Percentiles rank a stretch among this genome's conserved stretches.
phyloP scores from a whole-genome alignment of 2,329 filamentous ascomycete species.

The Colletotrichum neosansevieriae region DNA sequence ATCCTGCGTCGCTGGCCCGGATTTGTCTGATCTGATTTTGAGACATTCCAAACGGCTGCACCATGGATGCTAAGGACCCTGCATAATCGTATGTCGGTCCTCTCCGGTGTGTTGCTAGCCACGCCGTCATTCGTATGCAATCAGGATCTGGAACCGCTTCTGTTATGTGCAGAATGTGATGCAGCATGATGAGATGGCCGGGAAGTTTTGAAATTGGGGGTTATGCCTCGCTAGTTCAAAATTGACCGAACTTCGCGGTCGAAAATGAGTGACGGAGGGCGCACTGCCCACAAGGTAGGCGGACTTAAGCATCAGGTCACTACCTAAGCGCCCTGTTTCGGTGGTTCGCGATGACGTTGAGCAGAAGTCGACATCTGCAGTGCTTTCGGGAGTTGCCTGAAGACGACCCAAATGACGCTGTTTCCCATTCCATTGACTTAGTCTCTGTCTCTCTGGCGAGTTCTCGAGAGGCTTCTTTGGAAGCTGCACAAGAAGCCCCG shows the following conservation, averaged over 20 bases:
- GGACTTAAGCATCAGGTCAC: background rate
- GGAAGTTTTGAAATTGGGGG: conserved; percentile 5
- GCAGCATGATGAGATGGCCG: background rate
- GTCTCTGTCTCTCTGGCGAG: too few species aligned
- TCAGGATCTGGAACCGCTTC: background rate
- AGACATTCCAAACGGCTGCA: conserved; percentile 1
- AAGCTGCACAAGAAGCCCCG: too few species aligned
- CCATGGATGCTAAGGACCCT: background rate
- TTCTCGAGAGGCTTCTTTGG: too few species aligned
- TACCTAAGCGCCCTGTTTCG: too few species aligned
- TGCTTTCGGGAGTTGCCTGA: too few species aligned
- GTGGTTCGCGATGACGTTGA: too few species aligned
- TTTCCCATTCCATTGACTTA: too few species aligned
- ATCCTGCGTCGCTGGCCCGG: background rate
- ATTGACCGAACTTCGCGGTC: background rate
- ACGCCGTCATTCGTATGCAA: background rate
- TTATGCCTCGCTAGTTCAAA: background rate
- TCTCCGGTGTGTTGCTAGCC: background rate
- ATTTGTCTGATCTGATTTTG: background rate
- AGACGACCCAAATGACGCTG: too few species aligned
- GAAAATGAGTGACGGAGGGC: background rate
- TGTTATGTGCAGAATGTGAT: background rate
- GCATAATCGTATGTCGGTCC: background rate
- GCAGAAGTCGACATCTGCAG: too few species aligned
- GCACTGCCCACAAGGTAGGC: background rate